Percentiles rank a stretch among this genome's conserved stretches.
Conservation (phyloP, 345 rosid species). For the Rhizophora mangle region DNA sequence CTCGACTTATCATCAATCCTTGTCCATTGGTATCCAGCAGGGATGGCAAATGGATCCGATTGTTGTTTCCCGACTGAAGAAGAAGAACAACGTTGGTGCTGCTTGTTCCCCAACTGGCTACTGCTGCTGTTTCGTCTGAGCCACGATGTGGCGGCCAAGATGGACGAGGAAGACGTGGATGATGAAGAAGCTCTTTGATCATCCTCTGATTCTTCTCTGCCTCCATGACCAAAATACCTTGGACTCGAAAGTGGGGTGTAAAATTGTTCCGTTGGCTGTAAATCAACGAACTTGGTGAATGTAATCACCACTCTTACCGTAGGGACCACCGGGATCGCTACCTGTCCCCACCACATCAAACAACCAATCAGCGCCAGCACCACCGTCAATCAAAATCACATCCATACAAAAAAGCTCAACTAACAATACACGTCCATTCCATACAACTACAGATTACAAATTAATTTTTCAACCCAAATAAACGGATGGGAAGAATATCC, state of each 20-base stretch:
- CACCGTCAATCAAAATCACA: not conserved
- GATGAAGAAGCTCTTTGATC: slow-evolving; percentile 43
- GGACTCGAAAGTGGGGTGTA: slow-evolving; percentile 96
- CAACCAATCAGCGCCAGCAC: not conserved
- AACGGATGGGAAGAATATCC: not conserved
- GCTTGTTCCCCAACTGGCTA: slow-evolving; percentile 49
- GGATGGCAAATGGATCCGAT: slow-evolving; percentile 76
- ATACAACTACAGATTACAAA: not conserved
- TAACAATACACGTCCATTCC: not conserved
- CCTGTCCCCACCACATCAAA: slow-evolving; percentile 39
- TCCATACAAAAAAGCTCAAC: not conserved
- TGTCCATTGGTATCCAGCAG: slow-evolving; percentile 75
- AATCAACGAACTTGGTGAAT: slow-evolving; percentile 85
- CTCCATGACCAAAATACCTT: slow-evolving; percentile 29
- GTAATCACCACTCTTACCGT: slow-evolving; percentile 93
- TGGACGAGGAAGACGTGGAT: slow-evolving; percentile 32
- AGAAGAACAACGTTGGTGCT: slow-evolving; percentile 26
- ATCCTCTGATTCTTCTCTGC: slow-evolving; percentile 37
- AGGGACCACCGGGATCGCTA: slow-evolving; percentile 97
- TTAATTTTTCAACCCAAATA: not conserved
- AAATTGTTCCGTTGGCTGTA: slow-evolving; percentile 70
- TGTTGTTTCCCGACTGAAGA: slow-evolving; percentile 19
- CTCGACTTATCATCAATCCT: slow-evolving; percentile 20
- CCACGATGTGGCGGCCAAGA: slow-evolving; percentile 40
- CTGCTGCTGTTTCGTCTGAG: slow-evolving; percentile 47